Base-by-base conservation (phyloP, 2,329 filamentous ascomycete species). In the Coniochaeta prunicola region DNA sequence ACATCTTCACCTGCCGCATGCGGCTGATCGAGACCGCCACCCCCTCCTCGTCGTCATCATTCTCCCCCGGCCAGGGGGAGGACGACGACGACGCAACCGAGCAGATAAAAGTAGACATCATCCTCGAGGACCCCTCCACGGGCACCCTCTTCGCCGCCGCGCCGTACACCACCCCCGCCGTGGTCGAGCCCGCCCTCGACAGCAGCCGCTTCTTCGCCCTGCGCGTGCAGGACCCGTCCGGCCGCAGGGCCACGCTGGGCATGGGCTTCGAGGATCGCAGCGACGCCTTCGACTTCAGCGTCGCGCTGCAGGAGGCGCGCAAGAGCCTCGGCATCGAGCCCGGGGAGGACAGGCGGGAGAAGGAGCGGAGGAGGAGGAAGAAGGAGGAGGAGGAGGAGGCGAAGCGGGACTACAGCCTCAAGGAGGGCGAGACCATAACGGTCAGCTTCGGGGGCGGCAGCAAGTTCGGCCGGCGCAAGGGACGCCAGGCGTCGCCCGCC, bases 361-460 rank as follows among this genome's bases (percentile, higher is more conserved):
- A 68, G 65, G 71, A 73, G 64, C 73, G 73, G 45, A 66, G 68
- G 17, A 73, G 72, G 60, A 71, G 73, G 60, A 73, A 73, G 45
- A 75, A 78, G 59, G 87, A 86, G 73, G 84, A 82, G 64, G 91
- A 96, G 30, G 24, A 53, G 48, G 8, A 17, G 4, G 82, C 83
- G 68, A 87, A 86, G 74, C 84, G 82, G 64, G 91, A 96, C 68
- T 92, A 91, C 69, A 92, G 89, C 67, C 72, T 96, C 63, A 96
- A 96, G 72, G 91, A 92, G 61, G 91, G 91, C 12, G 88, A 96
- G 79, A 96, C 89, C 19, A 96, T 96, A 65, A 91, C 87, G 26
- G 86, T 96, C 63, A 90, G 89, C 70, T 80, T 94, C 57, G 85
- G 84, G 4, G 84, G 85, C 24, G 81, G 78, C 36, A 73, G 73